A percentile compares a stretch with the other conserved stretches of the same genome.
Conservation (phyloP, 768 basidiomycete species). For the Daedalea quercina region DNA sequence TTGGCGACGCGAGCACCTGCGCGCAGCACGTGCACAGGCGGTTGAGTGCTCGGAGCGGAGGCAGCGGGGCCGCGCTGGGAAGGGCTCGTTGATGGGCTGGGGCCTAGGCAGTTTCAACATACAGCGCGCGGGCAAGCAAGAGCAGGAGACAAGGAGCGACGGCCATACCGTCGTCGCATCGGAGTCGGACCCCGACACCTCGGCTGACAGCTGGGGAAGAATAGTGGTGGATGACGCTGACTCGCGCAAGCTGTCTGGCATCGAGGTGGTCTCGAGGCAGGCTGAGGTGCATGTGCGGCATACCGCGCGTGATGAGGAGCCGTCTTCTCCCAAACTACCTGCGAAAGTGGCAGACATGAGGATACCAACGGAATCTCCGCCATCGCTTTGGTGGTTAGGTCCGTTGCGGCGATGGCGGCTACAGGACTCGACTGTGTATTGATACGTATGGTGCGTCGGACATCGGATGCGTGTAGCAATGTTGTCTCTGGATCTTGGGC, state of each 20-base stretch:
- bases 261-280: background rate
- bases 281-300: background rate
- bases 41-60: conserved; percentile 56
- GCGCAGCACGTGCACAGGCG: conserved; percentile 66
- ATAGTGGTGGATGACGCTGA: background rate
- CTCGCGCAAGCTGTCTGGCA: background rate
- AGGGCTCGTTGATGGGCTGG: conserved; percentile 42
- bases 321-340: no score
- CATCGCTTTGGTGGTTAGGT: background rate
- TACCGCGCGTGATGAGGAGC: background rate
- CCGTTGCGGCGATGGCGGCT: background rate
- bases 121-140: conserved; percentile 27
- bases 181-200: conserved; percentile 6
- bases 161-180: conserved; percentile 21
- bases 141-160: conserved; percentile 16
- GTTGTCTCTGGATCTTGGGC: no score
- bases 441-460: background rate
- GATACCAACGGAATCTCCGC: background rate
- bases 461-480: background rate
- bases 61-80: background rate
- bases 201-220: no score
- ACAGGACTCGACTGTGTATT: background rate
- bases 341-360: no score
- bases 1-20: conserved; percentile 49
- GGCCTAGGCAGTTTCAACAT: conserved; percentile 63